phyloP scores from a whole-genome alignment of 345 rosid species.

The Pelargonium nanum region DNA sequence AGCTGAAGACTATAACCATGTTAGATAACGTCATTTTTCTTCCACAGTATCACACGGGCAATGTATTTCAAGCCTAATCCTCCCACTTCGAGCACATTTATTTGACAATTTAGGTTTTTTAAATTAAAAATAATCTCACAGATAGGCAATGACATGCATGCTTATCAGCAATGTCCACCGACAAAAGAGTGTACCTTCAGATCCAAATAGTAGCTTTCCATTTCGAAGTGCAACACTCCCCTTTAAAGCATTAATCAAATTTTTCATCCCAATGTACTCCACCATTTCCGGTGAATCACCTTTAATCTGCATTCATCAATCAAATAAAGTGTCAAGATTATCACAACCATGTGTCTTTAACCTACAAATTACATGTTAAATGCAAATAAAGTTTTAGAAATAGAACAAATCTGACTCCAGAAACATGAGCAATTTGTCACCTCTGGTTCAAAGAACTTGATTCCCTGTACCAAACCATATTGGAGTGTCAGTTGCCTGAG shows the following conservation, averaged over 20 bases:
- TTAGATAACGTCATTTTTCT: too few species aligned
- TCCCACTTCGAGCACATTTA: too few species aligned
- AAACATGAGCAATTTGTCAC: conserved; percentile 26
- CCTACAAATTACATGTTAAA: conserved; percentile 5
- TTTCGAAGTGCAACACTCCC: conserved; percentile 56
- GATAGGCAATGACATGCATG: neutral
- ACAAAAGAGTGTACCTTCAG: conserved; percentile 37
- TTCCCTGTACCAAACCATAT: conserved; percentile 49
- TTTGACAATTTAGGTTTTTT: too few species aligned
- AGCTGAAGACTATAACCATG: too few species aligned
- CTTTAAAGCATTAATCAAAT: conserved; percentile 67
- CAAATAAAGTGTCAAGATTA: conserved; percentile 5
- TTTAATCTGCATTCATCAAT: conserved; percentile 54
- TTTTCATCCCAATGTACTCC: conserved; percentile 77
- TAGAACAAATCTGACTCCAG: conserved; percentile 10
- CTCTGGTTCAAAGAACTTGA: conserved; percentile 98
- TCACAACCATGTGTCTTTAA: neutral
- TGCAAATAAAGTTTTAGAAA: conserved; percentile 4
- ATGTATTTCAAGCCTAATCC: too few species aligned
- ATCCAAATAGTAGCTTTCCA: conserved; percentile 72
- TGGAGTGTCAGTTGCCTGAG: conserved; percentile 16
- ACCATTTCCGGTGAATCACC: conserved; percentile 95
- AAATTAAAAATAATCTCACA: neutral
- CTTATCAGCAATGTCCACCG: conserved; percentile 4
- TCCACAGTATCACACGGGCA: too few species aligned